These are phyloP conservation scores for Amanita muscaria DNA, from an alignment of 768 basidiomycete species.

Conservation along the genomic window DNA sequence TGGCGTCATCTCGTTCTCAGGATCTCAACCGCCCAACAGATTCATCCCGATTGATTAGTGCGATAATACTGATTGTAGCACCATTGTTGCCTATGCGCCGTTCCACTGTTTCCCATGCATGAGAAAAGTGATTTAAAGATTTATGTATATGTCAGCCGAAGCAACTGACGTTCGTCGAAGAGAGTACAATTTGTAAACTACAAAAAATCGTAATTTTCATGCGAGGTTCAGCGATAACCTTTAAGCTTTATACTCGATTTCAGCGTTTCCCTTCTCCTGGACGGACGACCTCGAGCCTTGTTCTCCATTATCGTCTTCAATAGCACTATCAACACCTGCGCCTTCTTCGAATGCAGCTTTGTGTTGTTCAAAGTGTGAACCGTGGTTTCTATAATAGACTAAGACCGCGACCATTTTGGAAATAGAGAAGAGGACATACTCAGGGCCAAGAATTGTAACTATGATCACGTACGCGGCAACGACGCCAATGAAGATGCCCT, in stretches of 20 bases:
- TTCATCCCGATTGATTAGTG: too few species aligned
- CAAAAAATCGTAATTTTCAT: too few species aligned
- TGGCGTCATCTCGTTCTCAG: too few species aligned
- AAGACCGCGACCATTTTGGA: background rate
- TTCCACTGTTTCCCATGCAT: too few species aligned
- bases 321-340: conserved; percentile 39
- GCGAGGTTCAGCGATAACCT: too few species aligned
- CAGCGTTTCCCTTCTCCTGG: background rate
- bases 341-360: conserved; percentile 76
- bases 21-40: too few species aligned
- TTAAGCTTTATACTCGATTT: background rate
- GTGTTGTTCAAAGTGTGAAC: conserved; percentile 77
- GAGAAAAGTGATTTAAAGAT: too few species aligned
- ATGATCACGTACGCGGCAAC: conserved; percentile 72
- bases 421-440: conserved; percentile 32
- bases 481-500: conserved; percentile 81
- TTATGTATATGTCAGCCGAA: too few species aligned
- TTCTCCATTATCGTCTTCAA: conserved; percentile 10
- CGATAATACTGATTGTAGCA: too few species aligned
- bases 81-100: too few species aligned
- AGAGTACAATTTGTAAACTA: too few species aligned
- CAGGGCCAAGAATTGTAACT: conserved; percentile 70
- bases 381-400: conserved; percentile 45
- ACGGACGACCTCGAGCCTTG: background rate
- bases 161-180: too few species aligned